Evolutionary conservation across 805 yeast genomes (phyloP), one percentile per base, ranked within the genome.

Genomic region (Pichia scutulata): DNA sequence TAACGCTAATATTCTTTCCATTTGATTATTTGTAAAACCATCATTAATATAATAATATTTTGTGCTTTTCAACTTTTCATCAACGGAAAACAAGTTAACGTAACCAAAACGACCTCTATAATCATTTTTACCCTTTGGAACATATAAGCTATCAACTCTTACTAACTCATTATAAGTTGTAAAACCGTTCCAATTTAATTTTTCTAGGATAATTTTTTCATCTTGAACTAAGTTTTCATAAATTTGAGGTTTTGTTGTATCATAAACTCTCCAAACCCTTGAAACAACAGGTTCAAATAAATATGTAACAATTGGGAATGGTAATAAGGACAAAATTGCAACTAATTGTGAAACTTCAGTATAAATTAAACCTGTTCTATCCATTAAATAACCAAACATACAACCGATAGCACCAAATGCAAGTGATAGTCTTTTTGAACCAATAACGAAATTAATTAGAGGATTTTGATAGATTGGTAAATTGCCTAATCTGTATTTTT

Each of bases 1-100:
- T n/a, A 86, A 77, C 0, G 90, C 89, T 92, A 95, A 84, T 6
- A 87, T 67, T 49, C 96, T 70, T 59, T 87, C 93, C 95, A 87
- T 87, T 55, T 80, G 79, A 62, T 85, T 68, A 2, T 95, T 95
- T 2, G 95, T 93, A 42, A 84, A 70, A 55, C 86, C 84, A 59
- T 87, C 95, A 16, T 74, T 77, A 2, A 87, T 76, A 59, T 80
- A 84, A 62, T 71, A 80, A 18, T 67, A 63, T 44, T 76, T 68
- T 10, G 65, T 62, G 4, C 58, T 55, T 1, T 69, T 69, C 7
- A 70, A 55, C 26, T 65, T 67, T 7, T 64, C 60, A 43, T 72
- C 74, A 14, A 57, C 57, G 41, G 74, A 75, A 33, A 69, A 62
- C 72, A 81, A 70, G 52, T 76, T 77, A 24, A 70, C 70, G 72